These are phyloP conservation scores for Chalciporus sp. DNA, from an alignment of 1,284 basidiomycete species.

Conservation along the genomic window DNA sequence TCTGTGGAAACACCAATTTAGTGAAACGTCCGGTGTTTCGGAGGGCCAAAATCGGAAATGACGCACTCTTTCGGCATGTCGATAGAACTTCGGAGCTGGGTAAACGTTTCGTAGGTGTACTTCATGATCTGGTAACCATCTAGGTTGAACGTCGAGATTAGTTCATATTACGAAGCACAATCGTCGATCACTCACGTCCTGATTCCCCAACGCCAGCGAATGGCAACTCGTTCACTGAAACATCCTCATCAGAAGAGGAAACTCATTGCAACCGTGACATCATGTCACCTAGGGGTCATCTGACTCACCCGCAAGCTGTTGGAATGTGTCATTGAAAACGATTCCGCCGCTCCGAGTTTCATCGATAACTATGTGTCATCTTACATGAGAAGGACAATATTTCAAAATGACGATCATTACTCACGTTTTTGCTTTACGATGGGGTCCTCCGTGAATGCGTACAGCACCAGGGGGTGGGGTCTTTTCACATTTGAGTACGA, in stretches of 20 bases:
- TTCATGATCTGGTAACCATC: conserved; percentile 48
- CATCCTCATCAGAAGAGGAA: not conserved
- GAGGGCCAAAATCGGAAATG: not conserved
- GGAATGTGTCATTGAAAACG: conserved; percentile 54
- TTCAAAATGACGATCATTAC: conserved; percentile 2
- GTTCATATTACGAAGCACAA: not conserved
- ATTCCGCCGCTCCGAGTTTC: conserved; percentile 53
- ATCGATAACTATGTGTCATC: conserved; percentile 41
- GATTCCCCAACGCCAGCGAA: conserved; percentile 44
- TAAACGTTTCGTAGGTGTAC: conserved; percentile 50
- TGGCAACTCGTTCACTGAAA: conserved; percentile 22
- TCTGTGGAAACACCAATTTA: conserved; percentile 12
- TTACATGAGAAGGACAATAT: conserved; percentile 2
- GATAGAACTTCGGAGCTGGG: conserved; percentile 46
- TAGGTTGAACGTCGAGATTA: conserved; percentile 18
- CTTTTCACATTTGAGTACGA: conserved; percentile 15
- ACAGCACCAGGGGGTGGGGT: conserved; percentile 30
- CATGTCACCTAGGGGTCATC: not conserved
- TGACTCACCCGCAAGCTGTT: conserved; percentile 41
- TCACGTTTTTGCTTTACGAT: conserved; percentile 22
- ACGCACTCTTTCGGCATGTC: conserved; percentile 44
- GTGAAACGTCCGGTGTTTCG: not conserved
- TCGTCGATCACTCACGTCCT: conserved; percentile 43
- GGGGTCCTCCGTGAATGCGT: conserved; percentile 34
- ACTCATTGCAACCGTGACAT: conserved; percentile 8